These are phyloP conservation scores for Colletotrichum lupini DNA, from an alignment of 2,329 filamentous ascomycete genomes.

Conservation along the genomic window DNA sequence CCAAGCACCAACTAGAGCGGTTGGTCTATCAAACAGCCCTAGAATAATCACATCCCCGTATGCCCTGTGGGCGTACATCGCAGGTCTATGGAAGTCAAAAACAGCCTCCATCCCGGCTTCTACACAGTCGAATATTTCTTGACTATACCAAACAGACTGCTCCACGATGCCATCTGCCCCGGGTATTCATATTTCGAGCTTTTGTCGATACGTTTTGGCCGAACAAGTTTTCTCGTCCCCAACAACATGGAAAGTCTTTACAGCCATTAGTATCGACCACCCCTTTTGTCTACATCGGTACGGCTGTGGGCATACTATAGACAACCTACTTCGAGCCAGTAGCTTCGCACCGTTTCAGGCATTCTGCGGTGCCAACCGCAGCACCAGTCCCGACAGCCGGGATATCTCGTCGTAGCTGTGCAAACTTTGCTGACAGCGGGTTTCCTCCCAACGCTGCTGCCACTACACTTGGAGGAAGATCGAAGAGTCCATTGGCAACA, in stretches of 20 bases:
- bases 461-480: conserved; percentile 52
- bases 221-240: not conserved
- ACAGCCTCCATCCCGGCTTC: not conserved
- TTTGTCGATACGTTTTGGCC: not conserved
- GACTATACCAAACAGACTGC: not conserved
- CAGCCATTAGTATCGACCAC: not conserved
- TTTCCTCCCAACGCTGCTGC: conserved; percentile 52
- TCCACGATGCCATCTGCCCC: not conserved
- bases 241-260: not conserved
- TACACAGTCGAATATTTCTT: not conserved
- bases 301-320: not conserved
- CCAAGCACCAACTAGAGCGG: not conserved
- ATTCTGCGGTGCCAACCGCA: conserved; percentile 32
- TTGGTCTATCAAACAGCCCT: not conserved
- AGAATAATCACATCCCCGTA: not conserved
- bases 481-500: conserved; percentile 55
- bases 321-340: conserved; percentile 3
- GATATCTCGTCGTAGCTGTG: conserved; percentile 27
- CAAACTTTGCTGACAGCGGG: conserved; percentile 40
- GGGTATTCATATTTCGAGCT: not conserved
- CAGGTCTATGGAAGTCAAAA: not conserved
- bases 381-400: conserved; percentile 37
- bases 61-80: not conserved
- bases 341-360: conserved; percentile 30
- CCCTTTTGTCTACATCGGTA: not conserved